Evolutionary conservation across 139 green algal species (phyloP), one percentile per base, ranked within the genome.

Genomic region (Chlorella sp.): DNA sequence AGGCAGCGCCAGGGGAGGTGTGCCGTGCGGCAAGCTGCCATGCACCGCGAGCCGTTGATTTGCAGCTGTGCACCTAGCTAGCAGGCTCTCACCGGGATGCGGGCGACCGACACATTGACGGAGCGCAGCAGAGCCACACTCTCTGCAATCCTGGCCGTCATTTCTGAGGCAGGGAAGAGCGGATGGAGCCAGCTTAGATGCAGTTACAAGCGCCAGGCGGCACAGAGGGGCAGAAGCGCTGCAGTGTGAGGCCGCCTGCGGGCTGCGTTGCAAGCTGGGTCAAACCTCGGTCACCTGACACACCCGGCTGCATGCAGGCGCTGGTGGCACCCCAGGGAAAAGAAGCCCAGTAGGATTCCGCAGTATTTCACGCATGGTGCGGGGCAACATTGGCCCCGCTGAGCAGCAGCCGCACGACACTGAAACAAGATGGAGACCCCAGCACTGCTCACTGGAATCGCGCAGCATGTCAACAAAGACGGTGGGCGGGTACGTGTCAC

Each of bases 401-500:
- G n/a, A n/a, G n/a, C n/a, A n/a, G n/a, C n/a, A n/a, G n/a, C n/a
- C n/a, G n/a, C n/a, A n/a, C n/a, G n/a, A n/a, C n/a, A n/a, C n/a
- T n/a, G n/a, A n/a, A n/a, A n/a, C n/a, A n/a, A n/a, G n/a, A n/a
- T n/a, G n/a, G n/a, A n/a, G n/a, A n/a, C n/a, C n/a, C n/a, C n/a
- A n/a, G 9, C 16, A 26, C 14, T 8, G 14, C 64, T 84, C 44
- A 76, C 64, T 84, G 4, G 26, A 22, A 46, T 83, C 77, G 1
- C 38, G 28, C 58, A 73, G 9, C 77, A 83, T 83, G 60, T 56
- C 41, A 20, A 58, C 28, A 41, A 73, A 83, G 13, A 83, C 41
- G 40, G 77, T 83, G 77, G 77, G 77, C 1, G 77, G 77, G 60
- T 62, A 83, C 22, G 38, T 76, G 19, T 32, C 43, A 16, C 43